These are phyloP conservation scores for Phytophthora foliorum DNA, from an alignment of 352 stramenopile species.

Conservation along the genomic window DNA sequence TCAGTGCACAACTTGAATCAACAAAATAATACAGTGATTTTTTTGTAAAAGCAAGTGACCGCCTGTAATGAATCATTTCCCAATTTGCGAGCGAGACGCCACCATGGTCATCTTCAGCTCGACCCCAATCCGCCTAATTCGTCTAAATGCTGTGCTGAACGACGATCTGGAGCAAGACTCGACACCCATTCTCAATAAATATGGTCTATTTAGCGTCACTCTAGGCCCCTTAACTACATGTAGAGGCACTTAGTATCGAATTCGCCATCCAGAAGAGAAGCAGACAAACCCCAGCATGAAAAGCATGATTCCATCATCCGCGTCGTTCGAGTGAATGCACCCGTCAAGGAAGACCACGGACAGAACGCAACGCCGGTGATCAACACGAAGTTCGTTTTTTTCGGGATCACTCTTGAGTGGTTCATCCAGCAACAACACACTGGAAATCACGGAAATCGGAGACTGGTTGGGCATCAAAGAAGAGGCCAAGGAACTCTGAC, in stretches of 20 bases:
- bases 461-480: slow-evolving; percentile 5
- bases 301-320: background rate
- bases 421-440: background rate
- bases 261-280: background rate
- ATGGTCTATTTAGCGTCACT: too few relatives aligned
- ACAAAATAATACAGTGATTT: too few relatives aligned
- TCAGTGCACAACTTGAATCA: too few relatives aligned
- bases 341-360: background rate
- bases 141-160: too few relatives aligned
- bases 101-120: too few relatives aligned
- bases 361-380: background rate
- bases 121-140: too few relatives aligned
- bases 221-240: too few relatives aligned
- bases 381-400: background rate
- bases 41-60: too few relatives aligned
- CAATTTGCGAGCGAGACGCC: too few relatives aligned
- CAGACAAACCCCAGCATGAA: background rate
- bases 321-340: background rate
- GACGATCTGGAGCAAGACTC: too few relatives aligned
- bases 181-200: too few relatives aligned
- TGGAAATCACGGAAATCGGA: background rate
- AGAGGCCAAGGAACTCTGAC: background rate
- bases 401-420: background rate
- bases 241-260: background rate
- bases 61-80: too few relatives aligned